A percentile compares a stretch with the other conserved stretches of the same genome.
Conservation (phyloP, 768 basidiomycete genomes). For the Macrolepiota albuminosa region DNA sequence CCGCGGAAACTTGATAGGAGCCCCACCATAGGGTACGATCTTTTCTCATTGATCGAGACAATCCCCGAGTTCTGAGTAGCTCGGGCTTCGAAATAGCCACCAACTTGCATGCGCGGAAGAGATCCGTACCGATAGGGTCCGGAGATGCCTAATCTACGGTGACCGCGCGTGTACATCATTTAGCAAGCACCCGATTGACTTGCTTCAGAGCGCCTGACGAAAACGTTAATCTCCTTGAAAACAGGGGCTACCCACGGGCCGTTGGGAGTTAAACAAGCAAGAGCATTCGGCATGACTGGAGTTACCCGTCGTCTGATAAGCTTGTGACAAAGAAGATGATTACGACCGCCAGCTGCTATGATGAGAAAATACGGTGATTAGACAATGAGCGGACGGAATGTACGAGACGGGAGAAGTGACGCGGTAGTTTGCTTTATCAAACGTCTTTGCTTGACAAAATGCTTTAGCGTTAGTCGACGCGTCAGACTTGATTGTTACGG, state of each 20-base stretch:
- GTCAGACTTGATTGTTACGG: slow-evolving; percentile 50
- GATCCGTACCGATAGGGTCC: slow-evolving; percentile 49
- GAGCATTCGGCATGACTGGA: slow-evolving; percentile 39
- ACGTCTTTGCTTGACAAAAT: slow-evolving; percentile 40
- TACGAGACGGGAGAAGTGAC: slow-evolving; percentile 38
- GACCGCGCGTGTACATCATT: slow-evolving; percentile 47
- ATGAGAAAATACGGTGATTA: not conserved
- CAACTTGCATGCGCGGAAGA: slow-evolving; percentile 53
- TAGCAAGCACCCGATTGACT: slow-evolving; percentile 50
- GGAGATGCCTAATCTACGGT: slow-evolving; percentile 56
- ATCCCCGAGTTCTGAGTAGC: slow-evolving; percentile 41
- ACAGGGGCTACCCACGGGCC: slow-evolving; percentile 15
- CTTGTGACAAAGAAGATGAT: slow-evolving; percentile 56
- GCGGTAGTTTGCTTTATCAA: slow-evolving; percentile 45
- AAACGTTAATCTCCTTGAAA: not conserved
- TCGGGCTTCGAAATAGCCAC: slow-evolving; percentile 38
- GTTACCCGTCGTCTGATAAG: slow-evolving; percentile 35
- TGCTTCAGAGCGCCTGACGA: slow-evolving; percentile 47
- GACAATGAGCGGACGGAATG: slow-evolving; percentile 10
- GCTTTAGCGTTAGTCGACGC: slow-evolving; percentile 38
- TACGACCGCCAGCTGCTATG: slow-evolving; percentile 42
- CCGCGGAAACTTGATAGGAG: slow-evolving; percentile 48
- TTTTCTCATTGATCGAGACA: slow-evolving; percentile 48
- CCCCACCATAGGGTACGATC: slow-evolving; percentile 46
- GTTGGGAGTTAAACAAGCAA: slow-evolving; percentile 52